Percentiles rank a stretch among this genome's conserved stretches.
phyloP scores from a whole-genome alignment of 176 grass and related monocot genomes.

The Avena atlantica region DNA sequence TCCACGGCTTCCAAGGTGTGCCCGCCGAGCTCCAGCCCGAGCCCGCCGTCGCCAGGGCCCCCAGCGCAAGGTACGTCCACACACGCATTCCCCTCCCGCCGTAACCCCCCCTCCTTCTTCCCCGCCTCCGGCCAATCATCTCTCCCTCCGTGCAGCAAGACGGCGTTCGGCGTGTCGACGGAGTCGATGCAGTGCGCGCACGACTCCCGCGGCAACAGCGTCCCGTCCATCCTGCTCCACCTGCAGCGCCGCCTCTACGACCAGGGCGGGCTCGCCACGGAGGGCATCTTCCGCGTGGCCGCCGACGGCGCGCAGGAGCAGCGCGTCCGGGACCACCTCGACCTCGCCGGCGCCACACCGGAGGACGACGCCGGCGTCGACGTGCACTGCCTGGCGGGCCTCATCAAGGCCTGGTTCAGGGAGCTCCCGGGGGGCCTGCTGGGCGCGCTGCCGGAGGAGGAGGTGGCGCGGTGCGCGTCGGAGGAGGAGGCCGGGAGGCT shows the following conservation, averaged over 20 bases:
- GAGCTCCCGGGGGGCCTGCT: conserved; percentile 79
- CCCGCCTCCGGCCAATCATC: not conserved
- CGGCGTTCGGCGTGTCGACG: conserved; percentile 77
- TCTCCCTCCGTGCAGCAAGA: conserved; percentile 40
- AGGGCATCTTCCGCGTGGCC: conserved; percentile 88
- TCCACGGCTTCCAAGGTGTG: conserved; percentile 86
- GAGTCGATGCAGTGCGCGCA: conserved; percentile 92
- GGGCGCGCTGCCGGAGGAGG: conserved; percentile 67
- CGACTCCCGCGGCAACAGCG: conserved; percentile 62
- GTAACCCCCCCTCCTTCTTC: not conserved
- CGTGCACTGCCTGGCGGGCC: conserved; percentile 78
- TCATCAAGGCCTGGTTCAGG: conserved; percentile 98
- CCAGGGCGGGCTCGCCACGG: conserved; percentile 57
- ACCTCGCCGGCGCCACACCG: conserved; percentile 64
- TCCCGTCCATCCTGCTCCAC: conserved; percentile 69
- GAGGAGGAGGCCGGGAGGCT: conserved; percentile 60
- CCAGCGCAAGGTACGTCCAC: conserved; percentile 60
- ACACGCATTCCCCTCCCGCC: not conserved
- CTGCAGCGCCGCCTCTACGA: conserved; percentile 70
- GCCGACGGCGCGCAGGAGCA: conserved; percentile 74
- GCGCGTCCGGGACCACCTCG: conserved; percentile 62
- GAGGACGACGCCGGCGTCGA: conserved; percentile 37
- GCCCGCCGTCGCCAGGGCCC: conserved; percentile 47
- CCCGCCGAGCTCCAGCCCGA: conserved; percentile 72
- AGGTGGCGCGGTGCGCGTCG: conserved; percentile 70